Evolutionary conservation across 208 protist genomes (phyloP).

Genomic region (Crithidia mellificae): DNA sequence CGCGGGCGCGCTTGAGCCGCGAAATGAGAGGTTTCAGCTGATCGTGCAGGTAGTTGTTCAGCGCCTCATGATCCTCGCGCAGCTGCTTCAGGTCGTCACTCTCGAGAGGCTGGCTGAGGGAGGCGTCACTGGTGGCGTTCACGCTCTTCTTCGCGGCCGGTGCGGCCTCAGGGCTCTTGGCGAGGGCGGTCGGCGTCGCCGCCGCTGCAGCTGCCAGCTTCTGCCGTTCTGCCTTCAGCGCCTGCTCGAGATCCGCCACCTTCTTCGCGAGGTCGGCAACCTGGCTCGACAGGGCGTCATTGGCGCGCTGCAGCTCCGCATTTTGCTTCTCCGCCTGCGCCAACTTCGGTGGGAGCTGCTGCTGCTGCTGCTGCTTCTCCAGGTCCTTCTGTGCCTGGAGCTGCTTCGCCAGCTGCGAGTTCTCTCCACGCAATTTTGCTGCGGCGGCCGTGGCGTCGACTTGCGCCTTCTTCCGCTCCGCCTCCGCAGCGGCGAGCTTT

Average conservation of each 20-base stretch:
- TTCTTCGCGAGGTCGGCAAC: constrained; percentile 20
- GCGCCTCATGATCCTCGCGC: constrained; percentile 31
- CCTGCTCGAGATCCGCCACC: constrained; percentile 14
- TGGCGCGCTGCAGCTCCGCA: constrained; percentile 31
- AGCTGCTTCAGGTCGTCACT: constrained; percentile 17
- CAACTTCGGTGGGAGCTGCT: constrained; percentile 12
- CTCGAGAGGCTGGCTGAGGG: neutral
- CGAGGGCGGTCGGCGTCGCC: neutral
- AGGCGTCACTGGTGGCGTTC: neutral
- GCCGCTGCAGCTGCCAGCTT: constrained; percentile 12
- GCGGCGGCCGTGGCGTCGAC: neutral
- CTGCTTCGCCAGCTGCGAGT: neutral
- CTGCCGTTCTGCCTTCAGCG: constrained; percentile 11
- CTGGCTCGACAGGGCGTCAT: constrained; percentile 20
- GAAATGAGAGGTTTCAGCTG: constrained; percentile 20
- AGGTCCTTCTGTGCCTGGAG: neutral
- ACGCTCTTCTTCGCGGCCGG: neutral
- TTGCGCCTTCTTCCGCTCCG: constrained; percentile 2
- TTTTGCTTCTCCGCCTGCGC: constrained; percentile 25
- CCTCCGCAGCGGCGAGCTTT: neutral
- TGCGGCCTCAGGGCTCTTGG: neutral
- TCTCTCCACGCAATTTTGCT: neutral
- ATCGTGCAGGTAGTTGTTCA: constrained; percentile 23
- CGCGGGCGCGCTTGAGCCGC: constrained; percentile 18
- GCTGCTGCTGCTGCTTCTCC: neutral